Evolutionary conservation across 2,329 filamentous ascomycete genomes (phyloP).

Genomic region (Samsoniella hepiali): DNA sequence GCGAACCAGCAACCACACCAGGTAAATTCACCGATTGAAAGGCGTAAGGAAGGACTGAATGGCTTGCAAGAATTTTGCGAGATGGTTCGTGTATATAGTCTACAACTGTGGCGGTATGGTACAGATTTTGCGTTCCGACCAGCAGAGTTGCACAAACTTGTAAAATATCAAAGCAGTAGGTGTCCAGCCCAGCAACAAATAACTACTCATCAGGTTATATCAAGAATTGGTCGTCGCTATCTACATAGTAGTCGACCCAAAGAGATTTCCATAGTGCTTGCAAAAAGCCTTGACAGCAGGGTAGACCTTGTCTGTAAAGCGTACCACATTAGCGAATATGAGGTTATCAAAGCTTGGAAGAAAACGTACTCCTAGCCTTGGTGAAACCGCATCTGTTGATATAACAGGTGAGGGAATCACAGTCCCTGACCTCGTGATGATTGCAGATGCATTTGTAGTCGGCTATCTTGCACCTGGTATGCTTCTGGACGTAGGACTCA

Average conservation of each 20-base stretch:
- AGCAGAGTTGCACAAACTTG: background rate
- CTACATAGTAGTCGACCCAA: too few relatives aligned
- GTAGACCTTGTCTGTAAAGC: background rate
- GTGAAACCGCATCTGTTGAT: constrained; percentile 35
- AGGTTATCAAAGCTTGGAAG: background rate
- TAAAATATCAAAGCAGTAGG: too few relatives aligned
- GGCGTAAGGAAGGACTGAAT: too few relatives aligned
- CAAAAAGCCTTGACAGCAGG: background rate
- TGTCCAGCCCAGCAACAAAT: too few relatives aligned
- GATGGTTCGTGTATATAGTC: background rate
- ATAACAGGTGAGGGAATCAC: constrained; percentile 35
- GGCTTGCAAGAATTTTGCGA: too few relatives aligned
- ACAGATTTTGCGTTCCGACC: background rate
- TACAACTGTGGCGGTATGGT: background rate
- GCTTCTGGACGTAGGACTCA: constrained; percentile 26
- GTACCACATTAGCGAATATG: background rate
- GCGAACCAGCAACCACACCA: too few relatives aligned
- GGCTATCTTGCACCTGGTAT: constrained; percentile 27
- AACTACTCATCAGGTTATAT: too few relatives aligned
- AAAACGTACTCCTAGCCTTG: constrained; percentile 34
- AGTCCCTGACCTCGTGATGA: constrained; percentile 33
- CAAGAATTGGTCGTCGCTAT: too few relatives aligned
- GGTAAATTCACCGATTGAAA: too few relatives aligned
- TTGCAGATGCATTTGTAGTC: constrained; percentile 37
- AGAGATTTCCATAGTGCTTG: background rate